Percentiles rank a stretch among this genome's conserved stretches.
These are phyloP conservation scores for Sonneratia caseolaris DNA, from an alignment of 345 rosid genomes.

Conservation along the genomic window DNA sequence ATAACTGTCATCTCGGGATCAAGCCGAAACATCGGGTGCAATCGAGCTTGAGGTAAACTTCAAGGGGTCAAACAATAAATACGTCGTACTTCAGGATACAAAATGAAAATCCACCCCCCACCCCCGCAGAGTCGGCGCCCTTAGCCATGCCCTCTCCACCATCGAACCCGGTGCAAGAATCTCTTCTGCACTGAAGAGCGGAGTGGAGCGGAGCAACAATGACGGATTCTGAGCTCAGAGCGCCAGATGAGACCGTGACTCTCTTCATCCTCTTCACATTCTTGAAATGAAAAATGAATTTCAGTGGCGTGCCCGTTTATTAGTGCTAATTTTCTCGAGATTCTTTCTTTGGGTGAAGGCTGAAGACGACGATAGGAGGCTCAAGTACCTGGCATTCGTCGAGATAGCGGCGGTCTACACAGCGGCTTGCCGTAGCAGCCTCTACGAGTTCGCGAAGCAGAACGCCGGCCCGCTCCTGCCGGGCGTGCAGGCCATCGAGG, in stretches of 20 bases:
- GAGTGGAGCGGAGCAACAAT: constrained; percentile 7
- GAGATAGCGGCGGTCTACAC: constrained; percentile 35
- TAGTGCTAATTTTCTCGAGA: neutral
- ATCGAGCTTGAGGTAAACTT: neutral
- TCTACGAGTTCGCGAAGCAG: constrained; percentile 65
- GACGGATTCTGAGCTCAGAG: constrained; percentile 22
- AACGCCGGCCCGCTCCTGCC: constrained; percentile 64
- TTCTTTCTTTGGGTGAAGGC: constrained; percentile 7
- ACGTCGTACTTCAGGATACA: neutral
- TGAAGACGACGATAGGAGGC: constrained; percentile 25
- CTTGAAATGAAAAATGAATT: neutral
- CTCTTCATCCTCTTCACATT: neutral
- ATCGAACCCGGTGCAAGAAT: neutral
- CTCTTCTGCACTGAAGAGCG: neutral
- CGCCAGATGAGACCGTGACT: constrained; percentile 13
- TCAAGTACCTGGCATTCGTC: constrained; percentile 57
- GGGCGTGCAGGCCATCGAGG: constrained; percentile 59
- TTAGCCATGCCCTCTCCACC: neutral
- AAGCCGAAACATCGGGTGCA: no score
- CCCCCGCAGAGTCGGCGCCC: neutral
- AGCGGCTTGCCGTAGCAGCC: constrained; percentile 27
- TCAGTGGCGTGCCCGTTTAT: neutral
- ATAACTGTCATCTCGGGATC: no score
- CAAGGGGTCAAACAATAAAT: neutral
- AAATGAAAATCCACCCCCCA: neutral